A percentile compares a stretch with the other conserved stretches of the same genome.
Conservation (phyloP, 352 stramenopile species). For the Globisporangium megalacanthum region DNA sequence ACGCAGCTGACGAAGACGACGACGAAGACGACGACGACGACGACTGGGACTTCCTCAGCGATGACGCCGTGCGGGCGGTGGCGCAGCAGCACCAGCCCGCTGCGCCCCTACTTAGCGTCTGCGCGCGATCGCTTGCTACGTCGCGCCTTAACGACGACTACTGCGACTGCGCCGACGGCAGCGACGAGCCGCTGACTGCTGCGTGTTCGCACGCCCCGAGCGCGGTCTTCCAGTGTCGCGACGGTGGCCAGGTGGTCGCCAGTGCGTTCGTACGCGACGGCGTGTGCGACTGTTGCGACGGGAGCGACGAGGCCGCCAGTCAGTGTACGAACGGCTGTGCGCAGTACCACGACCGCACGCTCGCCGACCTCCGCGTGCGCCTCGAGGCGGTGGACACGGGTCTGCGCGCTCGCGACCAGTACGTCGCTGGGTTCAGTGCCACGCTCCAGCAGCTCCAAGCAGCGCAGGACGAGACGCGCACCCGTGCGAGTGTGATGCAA, state of each 20-base stretch:
- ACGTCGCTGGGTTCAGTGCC: slow-evolving; percentile 15
- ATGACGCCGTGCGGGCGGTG: slow-evolving; percentile 32
- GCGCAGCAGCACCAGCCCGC: neutral
- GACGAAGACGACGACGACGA: slow-evolving; percentile 41
- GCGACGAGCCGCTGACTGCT: slow-evolving; percentile 86
- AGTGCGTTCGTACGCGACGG: slow-evolving; percentile 82
- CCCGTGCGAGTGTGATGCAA: slow-evolving; percentile 16
- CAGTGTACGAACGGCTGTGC: slow-evolving; percentile 40
- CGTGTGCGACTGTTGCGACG: slow-evolving; percentile 98
- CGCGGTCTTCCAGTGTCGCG: slow-evolving; percentile 32
- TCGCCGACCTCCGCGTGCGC: slow-evolving; percentile 15
- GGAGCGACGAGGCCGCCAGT: slow-evolving; percentile 80
- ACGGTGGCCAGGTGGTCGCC: slow-evolving; percentile 29
- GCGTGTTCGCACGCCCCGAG: slow-evolving; percentile 50
- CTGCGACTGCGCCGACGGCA: slow-evolving; percentile 91
- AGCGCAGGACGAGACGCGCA: slow-evolving; percentile 21
- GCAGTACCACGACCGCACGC: slow-evolving; percentile 12
- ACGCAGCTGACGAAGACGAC: slow-evolving; percentile 27
- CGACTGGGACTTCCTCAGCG: slow-evolving; percentile 56
- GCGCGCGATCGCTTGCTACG: slow-evolving; percentile 28
- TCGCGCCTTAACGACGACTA: slow-evolving; percentile 88
- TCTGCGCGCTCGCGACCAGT: slow-evolving; percentile 16
- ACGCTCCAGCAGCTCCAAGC: slow-evolving; percentile 22
- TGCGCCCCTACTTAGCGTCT: slow-evolving; percentile 7
- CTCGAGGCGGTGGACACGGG: slow-evolving; percentile 24